Base-by-base conservation (phyloP, 176 grass and related monocot species). In the Avena atlantica region DNA sequence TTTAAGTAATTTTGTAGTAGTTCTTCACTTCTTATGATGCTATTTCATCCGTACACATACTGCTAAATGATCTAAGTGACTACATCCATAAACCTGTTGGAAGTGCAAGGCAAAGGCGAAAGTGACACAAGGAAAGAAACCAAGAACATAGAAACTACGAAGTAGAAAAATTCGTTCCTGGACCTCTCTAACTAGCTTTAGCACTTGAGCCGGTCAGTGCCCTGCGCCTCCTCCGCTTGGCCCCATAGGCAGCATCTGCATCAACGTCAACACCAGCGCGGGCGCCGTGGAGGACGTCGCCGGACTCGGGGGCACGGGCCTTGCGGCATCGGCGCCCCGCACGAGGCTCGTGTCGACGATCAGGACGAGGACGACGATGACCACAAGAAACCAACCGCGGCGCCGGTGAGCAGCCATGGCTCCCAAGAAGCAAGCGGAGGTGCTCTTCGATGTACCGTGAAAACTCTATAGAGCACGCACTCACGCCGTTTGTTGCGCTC, bases 161-260 rank as follows among this genome's bases (percentile, higher is more conserved):
- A 57, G 6, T 40, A 19, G 15, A 53, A 57, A 57, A 57, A 7
- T 19, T 8, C 16, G 53, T 56, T 19, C 53, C 53, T 56, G 53
- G 53, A 56, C 15, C 16, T 56, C 16, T 56, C 53, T 56, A 56
- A 56, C 53, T 57, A 12, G 5, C 37, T 42, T 42, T 42, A 42
- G 40, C 5, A 42, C 5, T 1, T 63, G 37, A 80, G 58, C 69
- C 2, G 1, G 7, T 90, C 73, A 90, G 89, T 90, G 89, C 0
- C 89, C 84, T 0, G 63, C 89, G 29, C 89, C 89, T 56, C 89
- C 84, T 1, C 15, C 44, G 80, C 89, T 90, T 0, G 89, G 89
- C 1, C 89, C 89, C 79, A 23, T 51, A 0, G 89, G 89, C 14
- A 91, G 89, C 89, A 87, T 91, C 85, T 84, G 67, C 85, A 91